Percentiles rank a stretch among this genome's conserved stretches.
Evolutionary conservation across 306 rosid species (phyloP).

Genomic region (Delonix regia): DNA sequence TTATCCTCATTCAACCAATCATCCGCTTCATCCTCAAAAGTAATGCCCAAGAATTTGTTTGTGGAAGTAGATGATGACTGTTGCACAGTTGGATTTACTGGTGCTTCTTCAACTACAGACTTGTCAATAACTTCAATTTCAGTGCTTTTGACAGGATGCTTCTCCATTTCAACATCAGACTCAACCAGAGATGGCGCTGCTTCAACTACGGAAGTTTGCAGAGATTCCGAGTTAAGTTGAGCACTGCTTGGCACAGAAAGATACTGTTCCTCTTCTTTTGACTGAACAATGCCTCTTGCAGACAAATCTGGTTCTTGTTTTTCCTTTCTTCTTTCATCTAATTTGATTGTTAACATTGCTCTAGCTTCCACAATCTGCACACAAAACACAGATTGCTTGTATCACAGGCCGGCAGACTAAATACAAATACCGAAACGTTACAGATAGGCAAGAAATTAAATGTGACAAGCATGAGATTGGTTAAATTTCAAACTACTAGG

Average conservation of each 20-base stretch:
- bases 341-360: conserved; percentile 62
- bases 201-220: conserved; percentile 44
- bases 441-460: not conserved
- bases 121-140: conserved; percentile 61
- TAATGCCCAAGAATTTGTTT: conserved; percentile 49
- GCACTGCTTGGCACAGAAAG: conserved; percentile 58
- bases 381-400: conserved; percentile 27
- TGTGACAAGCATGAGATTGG: conserved; percentile 16
- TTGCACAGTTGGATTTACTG: conserved; percentile 36
- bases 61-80: conserved; percentile 49
- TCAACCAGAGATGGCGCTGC: conserved; percentile 41
- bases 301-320: conserved; percentile 55
- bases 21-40: conserved; percentile 84
- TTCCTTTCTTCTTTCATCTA: conserved; percentile 49
- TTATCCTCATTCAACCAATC: conserved; percentile 96
- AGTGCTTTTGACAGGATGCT: conserved; percentile 55
- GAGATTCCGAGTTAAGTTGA: conserved; percentile 47
- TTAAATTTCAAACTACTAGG: conserved; percentile 1
- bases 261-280: conserved; percentile 57
- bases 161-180: conserved; percentile 59
- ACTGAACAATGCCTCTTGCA: conserved; percentile 20
- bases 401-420: not conserved
- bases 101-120: conserved; percentile 60
- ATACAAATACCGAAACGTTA: conserved; percentile 7
- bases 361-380: conserved; percentile 81